These are phyloP conservation scores for Brassica incana DNA, from an alignment of 345 rosid species.

Conservation along the genomic window DNA sequence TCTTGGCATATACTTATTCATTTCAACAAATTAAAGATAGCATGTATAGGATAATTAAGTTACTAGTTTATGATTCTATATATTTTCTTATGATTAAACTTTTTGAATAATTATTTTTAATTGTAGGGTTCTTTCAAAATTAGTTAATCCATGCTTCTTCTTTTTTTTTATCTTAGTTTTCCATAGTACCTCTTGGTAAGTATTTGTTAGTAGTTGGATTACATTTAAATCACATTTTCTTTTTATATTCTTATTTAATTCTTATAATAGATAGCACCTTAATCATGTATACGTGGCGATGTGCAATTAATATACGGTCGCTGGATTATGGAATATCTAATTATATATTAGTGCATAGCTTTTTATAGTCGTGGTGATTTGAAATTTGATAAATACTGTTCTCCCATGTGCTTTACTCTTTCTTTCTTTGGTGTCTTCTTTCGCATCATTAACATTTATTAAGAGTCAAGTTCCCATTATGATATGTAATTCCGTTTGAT, in stretches of 20 bases:
- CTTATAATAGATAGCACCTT: neutral
- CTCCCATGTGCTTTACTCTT: constrained; percentile 34
- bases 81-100: neutral
- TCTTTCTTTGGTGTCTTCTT: constrained; percentile 23
- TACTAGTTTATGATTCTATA: constrained; percentile 8
- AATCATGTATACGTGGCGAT: no score
- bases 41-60: constrained; percentile 8
- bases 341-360: neutral
- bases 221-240: constrained; percentile 13
- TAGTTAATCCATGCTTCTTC: constrained; percentile 8
- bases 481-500: constrained; percentile 1
- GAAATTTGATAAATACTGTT: constrained; percentile 28
- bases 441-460: constrained; percentile 27
- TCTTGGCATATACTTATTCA: constrained; percentile 20
- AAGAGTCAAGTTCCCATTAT: constrained; percentile 13
- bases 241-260: constrained; percentile 4
- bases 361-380: constrained; percentile 17
- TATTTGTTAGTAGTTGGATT: constrained; percentile 27
- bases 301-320: constrained; percentile 21
- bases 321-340: constrained; percentile 25
- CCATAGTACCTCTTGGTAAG: constrained; percentile 20
- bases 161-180: constrained; percentile 12
- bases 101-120: neutral
- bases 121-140: neutral
- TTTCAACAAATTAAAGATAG: constrained; percentile 15